Conservation (phyloP, 257 asterid species). For the Paraleonurus japonicus region DNA sequence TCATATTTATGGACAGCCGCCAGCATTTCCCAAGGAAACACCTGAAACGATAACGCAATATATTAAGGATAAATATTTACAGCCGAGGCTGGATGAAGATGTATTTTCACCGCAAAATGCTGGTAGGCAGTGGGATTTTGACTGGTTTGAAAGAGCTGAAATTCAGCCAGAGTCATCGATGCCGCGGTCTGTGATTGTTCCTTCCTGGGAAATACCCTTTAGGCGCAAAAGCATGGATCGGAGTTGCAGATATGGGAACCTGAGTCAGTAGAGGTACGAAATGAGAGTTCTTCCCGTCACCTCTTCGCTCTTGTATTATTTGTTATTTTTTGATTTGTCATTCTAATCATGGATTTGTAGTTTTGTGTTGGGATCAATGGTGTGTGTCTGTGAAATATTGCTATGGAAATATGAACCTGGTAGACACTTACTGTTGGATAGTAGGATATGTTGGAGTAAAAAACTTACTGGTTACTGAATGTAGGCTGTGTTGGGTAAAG, state of each 20-base stretch:
- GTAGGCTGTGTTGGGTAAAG: not conserved
- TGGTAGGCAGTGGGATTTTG: conserved; percentile 97
- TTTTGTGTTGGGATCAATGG: conserved; percentile 13
- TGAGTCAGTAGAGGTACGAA: conserved; percentile 72
- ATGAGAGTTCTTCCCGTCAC: conserved; percentile 20
- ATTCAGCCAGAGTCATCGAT: conserved; percentile 71
- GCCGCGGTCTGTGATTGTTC: conserved; percentile 77
- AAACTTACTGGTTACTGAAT: not conserved
- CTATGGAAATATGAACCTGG: not conserved
- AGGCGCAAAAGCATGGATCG: conserved; percentile 49
- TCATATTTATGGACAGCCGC: conserved; percentile 60
- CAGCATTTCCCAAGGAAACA: conserved; percentile 88
- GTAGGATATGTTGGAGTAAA: not conserved
- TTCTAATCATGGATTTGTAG: conserved; percentile 11
- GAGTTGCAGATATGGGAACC: conserved; percentile 75
- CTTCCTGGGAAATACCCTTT: conserved; percentile 88
- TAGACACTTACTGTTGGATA: not conserved
- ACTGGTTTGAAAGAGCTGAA: conserved; percentile 91
- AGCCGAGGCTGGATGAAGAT: conserved; percentile 79
- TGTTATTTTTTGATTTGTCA: not conserved
- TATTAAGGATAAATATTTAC: conserved; percentile 62
- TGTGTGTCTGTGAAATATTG: not conserved
- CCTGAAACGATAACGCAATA: conserved; percentile 66
- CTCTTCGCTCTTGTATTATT: not conserved
- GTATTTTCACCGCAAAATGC: conserved; percentile 71